These are phyloP conservation scores for Cordyceps javanica DNA, from an alignment of 2,329 filamentous ascomycete species.

Conservation along the genomic window DNA sequence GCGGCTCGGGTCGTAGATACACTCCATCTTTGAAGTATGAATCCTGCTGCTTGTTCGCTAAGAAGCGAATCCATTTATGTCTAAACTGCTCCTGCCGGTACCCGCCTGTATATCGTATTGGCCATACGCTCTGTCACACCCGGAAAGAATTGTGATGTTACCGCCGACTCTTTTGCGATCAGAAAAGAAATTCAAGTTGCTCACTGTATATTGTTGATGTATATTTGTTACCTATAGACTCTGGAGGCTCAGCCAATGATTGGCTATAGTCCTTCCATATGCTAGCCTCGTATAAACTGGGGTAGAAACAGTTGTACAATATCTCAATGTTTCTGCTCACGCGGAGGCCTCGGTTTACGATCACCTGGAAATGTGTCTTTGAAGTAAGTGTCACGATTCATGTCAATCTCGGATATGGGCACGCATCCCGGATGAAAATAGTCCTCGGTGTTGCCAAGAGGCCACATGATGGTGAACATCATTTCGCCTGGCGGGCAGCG, in stretches of 20 bases:
- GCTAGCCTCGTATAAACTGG: not conserved
- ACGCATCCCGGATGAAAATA: slow-evolving; percentile 35
- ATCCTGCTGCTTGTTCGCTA: not conserved
- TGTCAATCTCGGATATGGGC: slow-evolving; percentile 15
- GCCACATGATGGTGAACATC: slow-evolving; percentile 61
- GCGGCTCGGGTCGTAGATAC: not conserved
- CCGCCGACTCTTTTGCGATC: not conserved
- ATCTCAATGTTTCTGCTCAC: not conserved
- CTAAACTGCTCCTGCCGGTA: not conserved
- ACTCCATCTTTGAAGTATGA: not conserved
- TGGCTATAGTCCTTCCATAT: not conserved
- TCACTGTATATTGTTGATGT: not conserved
- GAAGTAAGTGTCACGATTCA: not conserved
- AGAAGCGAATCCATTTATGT: not conserved
- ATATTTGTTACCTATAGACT: not conserved
- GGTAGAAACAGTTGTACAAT: not conserved
- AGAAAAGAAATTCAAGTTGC: too few species aligned
- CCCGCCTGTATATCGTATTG: not conserved
- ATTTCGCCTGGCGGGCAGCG: slow-evolving; percentile 48
- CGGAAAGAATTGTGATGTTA: not conserved
- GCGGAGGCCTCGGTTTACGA: not conserved
- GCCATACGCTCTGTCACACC: not conserved
- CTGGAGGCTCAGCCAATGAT: not conserved
- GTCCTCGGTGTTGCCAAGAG: slow-evolving; percentile 47
- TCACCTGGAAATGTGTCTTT: not conserved